Percentiles rank a stretch among this genome's conserved stretches.
Conservation (phyloP, 192 early-diverging fungal species). For the Coemansia sp. region DNA sequence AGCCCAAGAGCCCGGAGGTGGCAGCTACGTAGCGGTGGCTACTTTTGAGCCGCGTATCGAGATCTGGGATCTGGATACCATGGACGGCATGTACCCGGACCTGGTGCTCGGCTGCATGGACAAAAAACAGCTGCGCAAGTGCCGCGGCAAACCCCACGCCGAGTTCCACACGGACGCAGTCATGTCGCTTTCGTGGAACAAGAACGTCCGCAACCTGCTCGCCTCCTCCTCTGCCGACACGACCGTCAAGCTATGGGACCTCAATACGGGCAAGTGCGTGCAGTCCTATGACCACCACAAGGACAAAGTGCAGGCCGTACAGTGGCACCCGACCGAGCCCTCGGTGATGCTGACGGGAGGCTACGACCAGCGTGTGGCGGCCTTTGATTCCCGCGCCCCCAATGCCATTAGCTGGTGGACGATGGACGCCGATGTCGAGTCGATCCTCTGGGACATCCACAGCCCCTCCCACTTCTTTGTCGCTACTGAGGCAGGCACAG, state of each 20-base stretch:
- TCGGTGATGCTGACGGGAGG: slow-evolving; percentile 88
- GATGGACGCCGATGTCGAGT: slow-evolving; percentile 86
- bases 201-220: slow-evolving; percentile 65
- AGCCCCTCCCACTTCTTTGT: slow-evolving; percentile 76
- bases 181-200: slow-evolving; percentile 95
- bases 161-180: slow-evolving; percentile 95
- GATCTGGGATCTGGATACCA: slow-evolving; percentile 95
- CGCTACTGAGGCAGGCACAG: slow-evolving; percentile 87
- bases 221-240: slow-evolving; percentile 94
- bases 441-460: slow-evolving; percentile 90
- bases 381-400: slow-evolving; percentile 91
- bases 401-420: slow-evolving; percentile 67
- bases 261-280: slow-evolving; percentile 69
- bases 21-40: slow-evolving; percentile 94
- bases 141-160: slow-evolving; percentile 58
- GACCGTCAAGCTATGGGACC: slow-evolving; percentile 98
- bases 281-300: slow-evolving; percentile 85
- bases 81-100: slow-evolving; percentile 92
- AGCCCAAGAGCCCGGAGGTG: slow-evolving; percentile 53
- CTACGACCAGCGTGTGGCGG: slow-evolving; percentile 86
- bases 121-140: slow-evolving; percentile 35
- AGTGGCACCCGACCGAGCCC: slow-evolving; percentile 89
- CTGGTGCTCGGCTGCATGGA: slow-evolving; percentile 72
- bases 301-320: slow-evolving; percentile 87
- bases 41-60: slow-evolving; percentile 98